Evolutionary conservation across 192 early-diverging fungal genomes (phyloP), one percentile per base, ranked within the genome.

Genomic region (Neocallimastix lanati): DNA sequence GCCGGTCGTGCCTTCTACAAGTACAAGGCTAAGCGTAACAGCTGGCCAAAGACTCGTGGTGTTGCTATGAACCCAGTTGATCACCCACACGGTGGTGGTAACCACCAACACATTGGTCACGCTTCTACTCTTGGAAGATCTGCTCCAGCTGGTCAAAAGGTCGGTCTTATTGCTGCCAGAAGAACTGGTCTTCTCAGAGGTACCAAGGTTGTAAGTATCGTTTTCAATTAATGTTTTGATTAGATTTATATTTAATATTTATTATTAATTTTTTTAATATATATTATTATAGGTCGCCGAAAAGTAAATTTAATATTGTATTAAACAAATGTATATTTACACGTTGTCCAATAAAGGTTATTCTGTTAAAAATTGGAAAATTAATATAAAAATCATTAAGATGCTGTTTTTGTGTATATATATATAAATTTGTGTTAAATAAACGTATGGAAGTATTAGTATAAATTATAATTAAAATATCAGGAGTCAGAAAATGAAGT

Each of bases 71-170:
- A 99, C 93, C 97, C 97, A 13, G 86, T 87, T 77, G 95, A 96
- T 86, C 97, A 99, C 87, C 97, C 97, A 79, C 96, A 96, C 84
- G 97, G 97, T 94, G 97, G 97, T 96, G 96, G 97, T 98, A 99
- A 99, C 94, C 97, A 99, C 88, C 97, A 99, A 92, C 96, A 99
- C 90, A 98, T 99, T 88, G 97, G 97, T 96, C 95, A 99, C 92
- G 97, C 97, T 37, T 98, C 96, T 84, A 99, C 96, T 81, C 90
- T 99, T 78, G 88, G 94, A 77, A 93, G 98, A 85, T 88, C 90
- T 88, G 90, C 96, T 82, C 93, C 95, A 37, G 91, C 98, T 81
- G 97, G 97, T 88, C 96, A 99, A 90, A 99, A 99, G 93, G 93
- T 93, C 50, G 87, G 88, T 88, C 84, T 87, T 80, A 96, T 97